phyloP scores from a whole-genome alignment of 352 stramenopile genomes.

The Pythium plurisporium region DNA sequence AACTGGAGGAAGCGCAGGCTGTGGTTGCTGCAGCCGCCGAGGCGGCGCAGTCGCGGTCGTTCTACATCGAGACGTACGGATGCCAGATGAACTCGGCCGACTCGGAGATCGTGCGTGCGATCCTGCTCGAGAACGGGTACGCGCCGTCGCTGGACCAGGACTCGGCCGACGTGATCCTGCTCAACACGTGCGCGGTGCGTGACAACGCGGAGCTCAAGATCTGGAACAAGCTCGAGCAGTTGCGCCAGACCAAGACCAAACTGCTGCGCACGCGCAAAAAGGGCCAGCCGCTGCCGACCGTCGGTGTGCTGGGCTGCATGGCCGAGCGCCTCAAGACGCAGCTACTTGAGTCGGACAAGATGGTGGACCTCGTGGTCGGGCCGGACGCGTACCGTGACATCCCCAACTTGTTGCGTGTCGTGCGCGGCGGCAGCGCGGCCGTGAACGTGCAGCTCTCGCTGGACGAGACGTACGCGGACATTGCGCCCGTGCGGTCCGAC shows the following conservation, averaged over 20 bases:
- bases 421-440: slow-evolving; percentile 69
- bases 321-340: slow-evolving; percentile 97
- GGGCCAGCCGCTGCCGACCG: slow-evolving; percentile 54
- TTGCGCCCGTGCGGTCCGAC: slow-evolving; percentile 91
- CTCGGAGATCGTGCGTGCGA: slow-evolving; percentile 95
- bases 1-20: slow-evolving; percentile 33
- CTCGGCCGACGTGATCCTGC: slow-evolving; percentile 92
- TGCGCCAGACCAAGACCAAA: slow-evolving; percentile 77
- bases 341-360: slow-evolving; percentile 92
- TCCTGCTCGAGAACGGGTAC: slow-evolving; percentile 85
- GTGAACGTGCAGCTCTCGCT: slow-evolving; percentile 96
- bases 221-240: slow-evolving; percentile 78
- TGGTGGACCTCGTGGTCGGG: slow-evolving; percentile 97
- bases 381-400: slow-evolving; percentile 99
- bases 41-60: slow-evolving; percentile 29
- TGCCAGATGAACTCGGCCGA: slow-evolving; percentile 99
- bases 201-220: slow-evolving; percentile 98
- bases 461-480: slow-evolving; percentile 98
- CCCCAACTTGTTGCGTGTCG: slow-evolving; percentile 88
- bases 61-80: slow-evolving; percentile 95
- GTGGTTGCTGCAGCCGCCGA: not conserved
- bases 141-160: slow-evolving; percentile 53
- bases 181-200: slow-evolving; percentile 99
- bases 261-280: slow-evolving; percentile 53
- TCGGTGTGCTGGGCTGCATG: slow-evolving; percentile 99